phyloP scores from a whole-genome alignment of 2,329 filamentous ascomycete genomes.

The Coniella vitis region DNA sequence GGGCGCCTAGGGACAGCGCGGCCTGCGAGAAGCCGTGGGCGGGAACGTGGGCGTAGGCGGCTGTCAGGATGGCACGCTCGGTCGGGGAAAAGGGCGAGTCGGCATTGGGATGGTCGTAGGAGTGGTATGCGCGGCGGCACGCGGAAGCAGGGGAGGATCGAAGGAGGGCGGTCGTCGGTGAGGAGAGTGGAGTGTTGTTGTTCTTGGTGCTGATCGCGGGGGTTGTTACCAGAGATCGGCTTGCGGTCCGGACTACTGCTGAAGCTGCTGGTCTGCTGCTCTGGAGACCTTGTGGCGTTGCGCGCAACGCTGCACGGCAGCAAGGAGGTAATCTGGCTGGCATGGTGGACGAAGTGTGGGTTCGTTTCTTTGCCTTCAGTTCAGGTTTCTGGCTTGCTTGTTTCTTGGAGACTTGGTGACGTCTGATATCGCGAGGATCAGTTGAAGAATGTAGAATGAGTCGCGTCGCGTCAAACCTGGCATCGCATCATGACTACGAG shows the following conservation, averaged over 20 bases:
- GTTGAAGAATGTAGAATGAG: neutral
- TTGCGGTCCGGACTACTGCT: neutral
- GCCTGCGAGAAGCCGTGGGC: slow-evolving; percentile 72
- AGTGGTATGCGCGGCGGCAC: slow-evolving; percentile 55
- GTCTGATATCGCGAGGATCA: neutral
- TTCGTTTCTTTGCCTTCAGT: too few relatives aligned
- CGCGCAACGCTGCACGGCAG: slow-evolving; percentile 6
- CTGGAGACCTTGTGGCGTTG: neutral
- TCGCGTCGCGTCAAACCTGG: neutral
- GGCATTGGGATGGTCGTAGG: slow-evolving; percentile 58
- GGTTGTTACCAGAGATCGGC: neutral
- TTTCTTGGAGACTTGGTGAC: neutral
- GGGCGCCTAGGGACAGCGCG: slow-evolving; percentile 69
- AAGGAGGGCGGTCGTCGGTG: slow-evolving; percentile 4
- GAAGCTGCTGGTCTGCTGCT: slow-evolving; percentile 16
- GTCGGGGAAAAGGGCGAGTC: slow-evolving; percentile 56
- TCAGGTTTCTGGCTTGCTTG: too few relatives aligned
- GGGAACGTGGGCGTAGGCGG: slow-evolving; percentile 75
- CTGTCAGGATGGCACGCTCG: slow-evolving; percentile 71
- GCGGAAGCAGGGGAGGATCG: slow-evolving; percentile 4
- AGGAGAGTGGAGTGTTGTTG: neutral
- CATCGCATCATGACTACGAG: neutral
- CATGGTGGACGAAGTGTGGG: slow-evolving; percentile 1
- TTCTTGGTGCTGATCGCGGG: neutral
- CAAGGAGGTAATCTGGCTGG: slow-evolving; percentile 2